Base-by-base conservation (phyloP, 805 yeast genomes). In the Kurtzmaniella fragi region DNA sequence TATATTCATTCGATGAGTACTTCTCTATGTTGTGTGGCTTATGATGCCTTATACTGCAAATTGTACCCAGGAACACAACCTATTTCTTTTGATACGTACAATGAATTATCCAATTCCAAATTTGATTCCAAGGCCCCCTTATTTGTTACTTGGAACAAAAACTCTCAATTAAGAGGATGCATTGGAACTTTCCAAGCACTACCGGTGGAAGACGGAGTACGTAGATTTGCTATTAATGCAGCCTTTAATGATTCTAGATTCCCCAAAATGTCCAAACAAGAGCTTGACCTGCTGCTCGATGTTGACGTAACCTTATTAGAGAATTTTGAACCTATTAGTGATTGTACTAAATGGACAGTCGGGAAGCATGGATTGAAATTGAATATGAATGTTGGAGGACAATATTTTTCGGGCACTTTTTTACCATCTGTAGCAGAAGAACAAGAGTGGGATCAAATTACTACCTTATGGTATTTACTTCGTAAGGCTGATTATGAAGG, bases 351-450 rank as follows among this genome's bases (percentile, higher is more conserved):
- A 52, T 93, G 98, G 98, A 70, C 60, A 6, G 56, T 91, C 34
- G 98, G 99, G 0, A 55, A 53, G 11, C 93, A 93, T 57, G 99
- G 99, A 0, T 74, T 93, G 14, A 71, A 78, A 40, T 73, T 89
- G 5, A 56, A 62, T 13, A 78, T 87, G 48, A 54, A 53, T 9
- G 50, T 62, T 15, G 48, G 54, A 6, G 71, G 73, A 2, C 53
- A 61, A 3, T 42, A 54, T 0, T 71, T 67, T 39, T 75, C 82
- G 36, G 88, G 97, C 0, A 93, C 98, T 0, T 93, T 88, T 49
- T 62, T 93, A 31, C 99, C 99, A 0, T 84, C 80, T 31, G 98
- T 93, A 1, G 95, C 96, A 16, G 71, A 64, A 4, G 98, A 91
- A 48, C 95, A 90, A 49, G 79, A 77, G 1, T 88, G 96, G 96